These are phyloP conservation scores for Saccharomyces pastorianus DNA, from an alignment of 1,139 yeast species.

Conservation along the genomic window DNA sequence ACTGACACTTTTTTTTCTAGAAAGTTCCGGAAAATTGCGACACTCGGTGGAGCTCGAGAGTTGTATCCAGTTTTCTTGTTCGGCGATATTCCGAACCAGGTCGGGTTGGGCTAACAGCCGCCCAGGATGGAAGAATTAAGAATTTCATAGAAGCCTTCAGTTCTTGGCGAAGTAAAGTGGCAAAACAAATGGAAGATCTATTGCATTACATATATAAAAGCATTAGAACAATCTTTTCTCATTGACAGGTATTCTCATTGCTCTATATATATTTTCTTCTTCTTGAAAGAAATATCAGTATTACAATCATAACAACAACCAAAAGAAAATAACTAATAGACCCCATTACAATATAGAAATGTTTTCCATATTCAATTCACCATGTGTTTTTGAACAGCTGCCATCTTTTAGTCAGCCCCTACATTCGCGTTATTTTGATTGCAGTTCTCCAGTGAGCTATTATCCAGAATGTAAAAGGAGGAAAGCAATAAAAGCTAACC, in stretches of 20 bases:
- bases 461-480: conserved; percentile 13
- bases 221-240: not conserved
- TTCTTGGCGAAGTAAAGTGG: not conserved
- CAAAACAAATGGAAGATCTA: not conserved
- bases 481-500: conserved; percentile 5
- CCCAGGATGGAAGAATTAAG: not conserved
- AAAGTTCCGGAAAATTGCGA: conserved; percentile 7
- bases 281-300: no score
- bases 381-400: conserved; percentile 22
- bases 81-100: not conserved
- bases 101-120: not conserved
- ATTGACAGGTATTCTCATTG: not conserved
- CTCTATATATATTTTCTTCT: not conserved
- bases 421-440: conserved; percentile 1
- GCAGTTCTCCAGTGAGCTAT: conserved; percentile 6
- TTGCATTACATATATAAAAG: not conserved
- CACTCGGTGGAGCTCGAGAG: not conserved
- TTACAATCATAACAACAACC: not conserved
- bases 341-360: conserved; percentile 5
- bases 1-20: conserved; percentile 4
- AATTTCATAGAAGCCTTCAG: not conserved
- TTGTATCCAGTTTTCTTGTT: not conserved
- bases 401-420: conserved; percentile 11
- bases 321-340: not conserved
- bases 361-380: conserved; percentile 17